Evolutionary conservation across 2,329 filamentous ascomycete genomes (phyloP), one percentile per base, ranked within the genome.

Genomic region (Chrysosporium queenslandicum): DNA sequence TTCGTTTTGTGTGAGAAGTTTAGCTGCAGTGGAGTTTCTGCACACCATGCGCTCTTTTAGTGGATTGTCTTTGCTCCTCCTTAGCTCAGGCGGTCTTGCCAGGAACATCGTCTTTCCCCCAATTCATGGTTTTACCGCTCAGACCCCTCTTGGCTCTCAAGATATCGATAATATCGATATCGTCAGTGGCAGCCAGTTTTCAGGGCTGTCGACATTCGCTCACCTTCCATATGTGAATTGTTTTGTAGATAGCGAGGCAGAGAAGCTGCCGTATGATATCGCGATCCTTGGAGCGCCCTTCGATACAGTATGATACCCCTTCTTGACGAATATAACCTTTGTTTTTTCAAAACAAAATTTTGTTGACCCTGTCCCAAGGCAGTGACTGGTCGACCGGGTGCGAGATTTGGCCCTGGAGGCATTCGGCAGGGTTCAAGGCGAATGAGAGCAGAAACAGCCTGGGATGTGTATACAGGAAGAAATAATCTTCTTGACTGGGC

Each of bases 401-500:
- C 85, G 9, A 80, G 90, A 8, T 95, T 94, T 64, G 90, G 90
- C 0, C 90, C 90, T 29, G 81, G 87, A 43, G 86, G 87, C 36
- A 95, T 95, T 63, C 83, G 90, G 51, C 82, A 85, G 39, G 89
- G 87, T 32, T 91, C 86, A 27, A 77, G 82, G 5, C 82, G 89
- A 16, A 89, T 94, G 69, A 87, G 83, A 9, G 78, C 81, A 3
- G 86, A 86, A 66, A 80, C 87, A 39, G 85, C 85, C 63, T 89
- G 86, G 77, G 94, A 95, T 69, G 80, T 85, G 2, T 82, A 88
- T 20, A 87, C 87, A 1, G 77, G 77, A 36, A 77, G 94, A 59
- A 95, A 95, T 88, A 50, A 88, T 0, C 94, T 92, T 70, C 73
- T 74, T 32, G 83, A 78, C 50, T 91, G 85, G 85, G 85, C 86